phyloP scores from a whole-genome alignment of 805 yeast species.

The Cyberlindnera mississippiensis region DNA sequence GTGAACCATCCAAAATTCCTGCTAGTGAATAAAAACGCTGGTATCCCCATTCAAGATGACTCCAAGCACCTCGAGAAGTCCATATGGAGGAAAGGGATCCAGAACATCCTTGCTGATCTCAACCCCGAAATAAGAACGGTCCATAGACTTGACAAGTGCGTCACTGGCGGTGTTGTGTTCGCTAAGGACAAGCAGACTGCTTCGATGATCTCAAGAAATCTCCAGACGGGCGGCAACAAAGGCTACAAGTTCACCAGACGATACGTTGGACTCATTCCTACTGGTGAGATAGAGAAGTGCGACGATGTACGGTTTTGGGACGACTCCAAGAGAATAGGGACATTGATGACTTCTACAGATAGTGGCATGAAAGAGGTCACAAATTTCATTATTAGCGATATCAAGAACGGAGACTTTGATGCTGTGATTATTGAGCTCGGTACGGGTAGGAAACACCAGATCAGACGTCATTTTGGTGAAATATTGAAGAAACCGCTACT shows the following conservation, averaged over 20 bases:
- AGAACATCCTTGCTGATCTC: conserved; percentile 4
- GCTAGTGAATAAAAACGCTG: conserved; percentile 35
- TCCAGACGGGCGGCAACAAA: conserved; percentile 32
- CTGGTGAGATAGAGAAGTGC: neutral
- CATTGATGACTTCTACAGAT: conserved; percentile 1
- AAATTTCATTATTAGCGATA: conserved; percentile 11
- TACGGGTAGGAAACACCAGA: conserved; percentile 41
- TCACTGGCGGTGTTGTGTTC: conserved; percentile 38
- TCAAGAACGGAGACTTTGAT: conserved; percentile 15
- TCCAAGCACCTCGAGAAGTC: conserved; percentile 13
- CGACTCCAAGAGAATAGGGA: neutral
- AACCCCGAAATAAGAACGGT: conserved; percentile 28
- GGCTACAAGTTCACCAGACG: conserved; percentile 34
- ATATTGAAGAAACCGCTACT: conserved; percentile 27
- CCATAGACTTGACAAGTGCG: conserved; percentile 37
- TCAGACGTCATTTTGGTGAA: conserved; percentile 30
- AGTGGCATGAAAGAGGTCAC: conserved; percentile 11
- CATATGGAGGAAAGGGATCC: conserved; percentile 13
- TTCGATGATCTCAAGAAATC: conserved; percentile 29
- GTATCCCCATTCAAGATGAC: conserved; percentile 32
- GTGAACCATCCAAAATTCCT: conserved; percentile 14
- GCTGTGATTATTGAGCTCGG: conserved; percentile 30
- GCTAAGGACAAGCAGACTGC: conserved; percentile 34
- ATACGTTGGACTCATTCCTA: conserved; percentile 30
- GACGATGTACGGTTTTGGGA: neutral